Base-by-base conservation (phyloP, 148 eudicot genomes). In the Persicaria maculosa region DNA sequence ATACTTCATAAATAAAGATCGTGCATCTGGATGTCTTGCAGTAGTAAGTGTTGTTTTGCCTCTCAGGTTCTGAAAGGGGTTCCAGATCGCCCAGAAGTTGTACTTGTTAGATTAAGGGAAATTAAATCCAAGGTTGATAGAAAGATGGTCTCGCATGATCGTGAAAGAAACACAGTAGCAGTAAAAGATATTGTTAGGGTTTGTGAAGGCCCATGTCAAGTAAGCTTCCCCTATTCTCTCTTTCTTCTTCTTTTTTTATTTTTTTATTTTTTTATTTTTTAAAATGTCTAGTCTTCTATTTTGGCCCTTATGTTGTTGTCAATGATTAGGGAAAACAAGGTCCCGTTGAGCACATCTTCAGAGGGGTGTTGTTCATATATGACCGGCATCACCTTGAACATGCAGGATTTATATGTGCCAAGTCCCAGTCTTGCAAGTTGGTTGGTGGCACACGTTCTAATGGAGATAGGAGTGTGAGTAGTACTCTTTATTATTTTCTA, bases 311-410 rank as follows among this genome's bases (percentile, higher is more conserved):
- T 44, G 61, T 15, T 14, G 44, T 69, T 72, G 77, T 31, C 74
- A 22, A 61, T 74, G n/a, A 81, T 71, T 84, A 95, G 98, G 99
- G 97, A 16, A 92, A 90, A 78, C 99, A 95, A 86, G 99, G 99
- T 75, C 96, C 99, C 48, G 93, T 95, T 61, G 97, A 95, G 76
- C 97, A 95, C 81, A 95, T 95, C 19, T 90, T 61, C 80, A 85
- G 82, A 78, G 96, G 97, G 65, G 80, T 89, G 61, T 75, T 95
- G 47, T 95, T 95, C 81, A 81, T 95, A 71, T 89, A 71, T 53
- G 99, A 95, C 79, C 93, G 99, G 12, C 97, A 92, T 81, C 99
- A 95, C 77, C 97, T 92, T 53, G 99, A 95, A 83, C 99, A 95
- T 79, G 99, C 99, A 61, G 99, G 99, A 75, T 95, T 90, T 79